phyloP scores from a whole-genome alignment of 2,329 filamentous ascomycete genomes.

The Arthrinium puccinioides region DNA sequence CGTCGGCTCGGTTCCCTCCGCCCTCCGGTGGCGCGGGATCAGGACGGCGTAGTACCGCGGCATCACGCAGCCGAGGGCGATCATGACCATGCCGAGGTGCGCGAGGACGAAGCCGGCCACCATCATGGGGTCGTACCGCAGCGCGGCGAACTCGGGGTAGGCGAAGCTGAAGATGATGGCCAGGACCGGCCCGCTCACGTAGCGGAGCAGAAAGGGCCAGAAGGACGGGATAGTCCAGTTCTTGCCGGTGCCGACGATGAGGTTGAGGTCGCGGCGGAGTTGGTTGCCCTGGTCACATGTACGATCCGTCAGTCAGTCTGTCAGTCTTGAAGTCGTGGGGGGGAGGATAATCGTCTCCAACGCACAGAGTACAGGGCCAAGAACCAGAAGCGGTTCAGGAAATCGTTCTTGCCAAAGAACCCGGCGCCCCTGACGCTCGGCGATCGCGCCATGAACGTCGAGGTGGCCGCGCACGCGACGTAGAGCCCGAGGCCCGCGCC shows the following conservation, averaged over 20 bases:
- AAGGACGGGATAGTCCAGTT: constrained; percentile 50
- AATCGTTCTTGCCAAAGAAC: constrained; percentile 31
- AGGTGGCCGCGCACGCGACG: constrained; percentile 29
- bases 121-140: constrained; percentile 42
- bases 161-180: constrained; percentile 45
- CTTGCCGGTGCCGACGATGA: constrained; percentile 42
- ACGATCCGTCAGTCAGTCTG: too few species aligned
- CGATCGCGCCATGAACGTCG: constrained; percentile 32
- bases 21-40: constrained; percentile 36
- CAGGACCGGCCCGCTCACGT: constrained; percentile 40
- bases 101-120: constrained; percentile 42
- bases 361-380: constrained; percentile 50
- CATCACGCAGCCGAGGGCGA: constrained; percentile 40
- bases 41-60: constrained; percentile 48
- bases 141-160: constrained; percentile 39
- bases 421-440: constrained; percentile 32
- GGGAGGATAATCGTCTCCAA: too few species aligned
- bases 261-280: constrained; percentile 46
- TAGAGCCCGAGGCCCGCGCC: constrained; percentile 47
- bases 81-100: constrained; percentile 36
- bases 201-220: constrained; percentile 42
- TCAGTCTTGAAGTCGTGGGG: too few species aligned
- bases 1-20: constrained; percentile 29
- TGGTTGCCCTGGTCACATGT: constrained; percentile 39
- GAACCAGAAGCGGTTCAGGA: constrained; percentile 40